Evolutionary conservation across 2,329 filamentous ascomycete genomes (phyloP).

Genomic region (Arthrobotrys iridis): DNA sequence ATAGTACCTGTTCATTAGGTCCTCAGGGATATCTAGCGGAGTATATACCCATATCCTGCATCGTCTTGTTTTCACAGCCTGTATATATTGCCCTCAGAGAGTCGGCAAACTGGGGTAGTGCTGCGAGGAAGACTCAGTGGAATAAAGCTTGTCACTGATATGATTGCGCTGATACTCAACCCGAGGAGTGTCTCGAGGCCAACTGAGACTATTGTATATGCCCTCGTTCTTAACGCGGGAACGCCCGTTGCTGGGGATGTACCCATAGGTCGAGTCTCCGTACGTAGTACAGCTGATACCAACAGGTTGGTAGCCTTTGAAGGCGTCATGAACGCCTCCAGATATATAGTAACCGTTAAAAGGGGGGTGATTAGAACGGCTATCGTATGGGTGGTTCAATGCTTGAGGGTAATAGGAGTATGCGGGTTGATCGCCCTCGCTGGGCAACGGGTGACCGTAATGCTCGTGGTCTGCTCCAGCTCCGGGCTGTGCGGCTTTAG

Average conservation of each 20-base stretch:
- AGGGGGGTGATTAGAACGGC: constrained; percentile 38
- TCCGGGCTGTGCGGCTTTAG: constrained; percentile 43
- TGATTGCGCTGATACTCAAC: constrained; percentile 48
- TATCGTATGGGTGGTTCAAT: constrained; percentile 43
- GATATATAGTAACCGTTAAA: constrained; percentile 50
- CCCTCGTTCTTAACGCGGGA: constrained; percentile 47
- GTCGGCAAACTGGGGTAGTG: constrained; percentile 49
- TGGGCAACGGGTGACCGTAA: constrained; percentile 62
- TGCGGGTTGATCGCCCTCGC: constrained; percentile 59
- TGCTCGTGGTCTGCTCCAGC: constrained; percentile 58
- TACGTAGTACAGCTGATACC: constrained; percentile 49
- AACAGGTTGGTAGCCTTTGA: constrained; percentile 48
- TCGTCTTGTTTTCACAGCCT: background rate
- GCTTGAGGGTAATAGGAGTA: constrained; percentile 51
- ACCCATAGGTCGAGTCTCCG: constrained; percentile 47
- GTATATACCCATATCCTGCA: background rate
- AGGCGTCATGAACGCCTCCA: constrained; percentile 45
- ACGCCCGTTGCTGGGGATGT: constrained; percentile 40
- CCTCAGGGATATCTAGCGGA: background rate
- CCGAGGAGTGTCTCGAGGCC: constrained; percentile 41
- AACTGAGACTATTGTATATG: constrained; percentile 38
- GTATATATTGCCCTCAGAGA: background rate
- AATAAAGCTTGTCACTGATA: constrained; percentile 45
- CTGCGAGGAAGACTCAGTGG: constrained; percentile 42
- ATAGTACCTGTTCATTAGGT: no score